Percentiles rank a stretch among this genome's conserved stretches.
phyloP scores from a whole-genome alignment of 257 asterid genomes.

The Lavandula angustifolia region DNA sequence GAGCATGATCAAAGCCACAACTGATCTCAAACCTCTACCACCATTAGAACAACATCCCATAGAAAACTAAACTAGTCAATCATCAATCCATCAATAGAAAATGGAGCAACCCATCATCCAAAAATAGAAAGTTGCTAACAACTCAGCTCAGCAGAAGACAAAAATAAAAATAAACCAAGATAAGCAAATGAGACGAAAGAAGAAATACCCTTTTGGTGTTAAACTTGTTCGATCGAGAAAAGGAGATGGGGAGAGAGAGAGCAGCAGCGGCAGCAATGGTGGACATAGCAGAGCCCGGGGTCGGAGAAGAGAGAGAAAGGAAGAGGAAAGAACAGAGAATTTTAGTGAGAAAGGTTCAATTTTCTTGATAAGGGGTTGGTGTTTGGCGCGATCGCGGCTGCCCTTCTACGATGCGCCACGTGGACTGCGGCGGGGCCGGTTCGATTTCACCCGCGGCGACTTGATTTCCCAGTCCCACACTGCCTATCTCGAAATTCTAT shows the following conservation, averaged over 20 bases:
- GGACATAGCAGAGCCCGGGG: constrained; percentile 57
- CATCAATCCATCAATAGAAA: neutral
- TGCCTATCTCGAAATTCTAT: constrained; percentile 16
- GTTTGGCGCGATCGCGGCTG: constrained; percentile 60
- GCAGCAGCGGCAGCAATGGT: constrained; percentile 86
- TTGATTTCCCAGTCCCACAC: too few species aligned
- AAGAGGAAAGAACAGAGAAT: constrained; percentile 12
- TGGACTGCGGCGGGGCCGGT: constrained; percentile 38
- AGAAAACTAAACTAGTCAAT: neutral
- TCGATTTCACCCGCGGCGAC: constrained; percentile 48
- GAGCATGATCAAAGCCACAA: neutral
- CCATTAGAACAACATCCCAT: neutral
- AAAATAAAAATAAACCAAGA: neutral
- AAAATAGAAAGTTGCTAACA: neutral
- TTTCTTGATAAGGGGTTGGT: constrained; percentile 65
- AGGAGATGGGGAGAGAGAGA: constrained; percentile 71
- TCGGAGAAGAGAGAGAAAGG: constrained; percentile 27
- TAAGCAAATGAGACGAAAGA: neutral
- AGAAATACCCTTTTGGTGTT: constrained; percentile 55
- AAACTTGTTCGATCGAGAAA: constrained; percentile 52
- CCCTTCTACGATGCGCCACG: constrained; percentile 62
- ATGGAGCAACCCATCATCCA: constrained; percentile 13
- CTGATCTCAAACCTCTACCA: neutral
- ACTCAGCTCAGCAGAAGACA: neutral
- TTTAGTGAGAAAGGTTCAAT: constrained; percentile 34